Evolutionary conservation across 805 yeast genomes (phyloP).

Genomic region (Schwanniomyces polymorphus): DNA sequence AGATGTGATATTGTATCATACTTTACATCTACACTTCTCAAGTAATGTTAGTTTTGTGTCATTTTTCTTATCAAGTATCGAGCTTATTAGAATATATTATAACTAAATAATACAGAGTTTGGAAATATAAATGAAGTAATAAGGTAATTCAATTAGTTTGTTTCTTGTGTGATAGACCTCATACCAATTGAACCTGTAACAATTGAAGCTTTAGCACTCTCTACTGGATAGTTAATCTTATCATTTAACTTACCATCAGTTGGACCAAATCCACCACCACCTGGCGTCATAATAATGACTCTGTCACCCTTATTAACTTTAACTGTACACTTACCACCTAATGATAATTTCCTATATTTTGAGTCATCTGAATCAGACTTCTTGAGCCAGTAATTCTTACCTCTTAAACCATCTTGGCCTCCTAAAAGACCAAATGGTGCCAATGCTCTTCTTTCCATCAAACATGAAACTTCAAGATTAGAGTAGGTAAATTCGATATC

Average conservation of each 20-base stretch:
- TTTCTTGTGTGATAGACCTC: slow-evolving; percentile 32
- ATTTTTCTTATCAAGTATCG: not conserved
- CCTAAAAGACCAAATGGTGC: slow-evolving; percentile 89
- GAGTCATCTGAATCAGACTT: slow-evolving; percentile 12
- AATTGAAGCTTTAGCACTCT: slow-evolving; percentile 20
- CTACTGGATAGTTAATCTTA: slow-evolving; percentile 19
- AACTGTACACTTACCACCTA: slow-evolving; percentile 36
- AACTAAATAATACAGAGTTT: not conserved
- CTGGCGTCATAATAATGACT: slow-evolving; percentile 40
- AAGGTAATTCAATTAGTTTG: slow-evolving; percentile 21
- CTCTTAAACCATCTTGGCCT: slow-evolving; percentile 75
- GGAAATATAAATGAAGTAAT: too few species aligned
- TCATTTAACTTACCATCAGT: not conserved
- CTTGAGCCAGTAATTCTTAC: slow-evolving; percentile 44
- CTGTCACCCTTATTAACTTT: slow-evolving; percentile 39
- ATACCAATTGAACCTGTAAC: slow-evolving; percentile 39
- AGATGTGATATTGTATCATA: not conserved
- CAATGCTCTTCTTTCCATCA: slow-evolving; percentile 80
- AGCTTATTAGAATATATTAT: too few species aligned
- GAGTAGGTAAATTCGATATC: slow-evolving; percentile 69
- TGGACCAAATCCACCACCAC: slow-evolving; percentile 46
- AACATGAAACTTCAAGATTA: slow-evolving; percentile 62
- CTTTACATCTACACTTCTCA: not conserved
- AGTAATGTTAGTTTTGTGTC: not conserved
- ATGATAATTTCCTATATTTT: slow-evolving; percentile 18